Percentiles rank a stretch among this genome's conserved stretches.
Conservation (phyloP, 176 grass and related monocot genomes). For the Ampelocalamus luodianensis region DNA sequence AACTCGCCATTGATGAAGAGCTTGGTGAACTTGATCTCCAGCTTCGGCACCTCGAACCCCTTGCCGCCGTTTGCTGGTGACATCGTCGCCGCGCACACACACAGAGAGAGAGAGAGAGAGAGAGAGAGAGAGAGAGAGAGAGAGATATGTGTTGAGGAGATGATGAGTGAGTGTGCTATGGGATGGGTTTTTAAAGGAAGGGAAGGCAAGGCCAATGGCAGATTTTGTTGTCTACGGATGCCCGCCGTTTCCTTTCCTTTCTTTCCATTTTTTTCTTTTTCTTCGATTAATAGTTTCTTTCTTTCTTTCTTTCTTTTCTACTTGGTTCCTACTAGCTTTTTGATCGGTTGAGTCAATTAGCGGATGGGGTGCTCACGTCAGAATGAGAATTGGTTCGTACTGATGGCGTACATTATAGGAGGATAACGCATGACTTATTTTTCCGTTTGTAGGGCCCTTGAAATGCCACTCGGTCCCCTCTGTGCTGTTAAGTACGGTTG, state of each 20-base stretch:
- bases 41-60: constrained; percentile 58
- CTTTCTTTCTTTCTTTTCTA: no score
- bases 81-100: constrained; percentile 12
- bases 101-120: neutral
- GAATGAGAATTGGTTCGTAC: neutral
- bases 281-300: neutral
- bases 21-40: constrained; percentile 88
- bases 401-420: neutral
- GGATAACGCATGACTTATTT: neutral
- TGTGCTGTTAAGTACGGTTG: no score
- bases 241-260: neutral
- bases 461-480: no score
- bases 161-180: neutral
- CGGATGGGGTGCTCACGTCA: neutral
- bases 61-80: constrained; percentile 32
- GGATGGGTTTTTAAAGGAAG: constrained; percentile 1
- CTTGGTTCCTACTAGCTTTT: neutral
- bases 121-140: neutral
- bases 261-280: neutral
- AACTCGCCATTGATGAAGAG: constrained; percentile 91
- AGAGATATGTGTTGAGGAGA: neutral
- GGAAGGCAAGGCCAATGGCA: neutral
- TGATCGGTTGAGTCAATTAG: neutral
- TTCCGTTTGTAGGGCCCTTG: neutral
- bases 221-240: neutral